Conservation (phyloP, 2,329 filamentous ascomycete species). For the Aspergillus alliaceus region DNA sequence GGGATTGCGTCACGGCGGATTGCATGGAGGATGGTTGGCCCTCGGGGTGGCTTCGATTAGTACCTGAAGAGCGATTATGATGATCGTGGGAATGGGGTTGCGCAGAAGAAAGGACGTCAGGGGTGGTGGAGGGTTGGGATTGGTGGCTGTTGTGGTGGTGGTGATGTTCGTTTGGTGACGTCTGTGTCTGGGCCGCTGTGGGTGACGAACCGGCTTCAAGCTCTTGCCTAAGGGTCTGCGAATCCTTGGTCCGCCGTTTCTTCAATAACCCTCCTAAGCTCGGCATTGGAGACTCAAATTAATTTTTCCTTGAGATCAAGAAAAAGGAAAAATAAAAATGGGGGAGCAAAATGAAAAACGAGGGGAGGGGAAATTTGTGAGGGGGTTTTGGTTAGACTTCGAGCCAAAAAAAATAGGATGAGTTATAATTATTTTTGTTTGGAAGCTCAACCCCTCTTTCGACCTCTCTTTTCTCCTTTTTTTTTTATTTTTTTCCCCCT, state of each 20-base stretch:
- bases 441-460: slow-evolving; percentile 3
- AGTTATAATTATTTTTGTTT: too few species aligned
- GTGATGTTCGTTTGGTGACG: slow-evolving; percentile 50
- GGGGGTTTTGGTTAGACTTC: too few species aligned
- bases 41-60: slow-evolving; percentile 20
- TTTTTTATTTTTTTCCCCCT: background rate
- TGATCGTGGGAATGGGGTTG: slow-evolving; percentile 17
- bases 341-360: background rate
- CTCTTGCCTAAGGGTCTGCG: slow-evolving; percentile 56
- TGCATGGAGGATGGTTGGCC: slow-evolving; percentile 37
- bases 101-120: slow-evolving; percentile 17
- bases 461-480: background rate
- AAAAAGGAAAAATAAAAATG: slow-evolving; percentile 5
- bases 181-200: slow-evolving; percentile 62
- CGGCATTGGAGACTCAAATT: slow-evolving; percentile 67
- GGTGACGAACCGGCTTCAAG: slow-evolving; percentile 67
- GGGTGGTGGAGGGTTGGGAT: background rate
- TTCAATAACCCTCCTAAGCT: slow-evolving; percentile 86
- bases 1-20: slow-evolving; percentile 35
- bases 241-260: slow-evolving; percentile 98
- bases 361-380: background rate
- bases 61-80: slow-evolving; percentile 16
- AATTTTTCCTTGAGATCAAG: slow-evolving; percentile 15
- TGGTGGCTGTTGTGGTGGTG: slow-evolving; percentile 27
- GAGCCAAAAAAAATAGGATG: too few species aligned